Base-by-base conservation (phyloP, 225 moss, liverwort and hornwort species). In the Physcomitrellopsis africana region DNA sequence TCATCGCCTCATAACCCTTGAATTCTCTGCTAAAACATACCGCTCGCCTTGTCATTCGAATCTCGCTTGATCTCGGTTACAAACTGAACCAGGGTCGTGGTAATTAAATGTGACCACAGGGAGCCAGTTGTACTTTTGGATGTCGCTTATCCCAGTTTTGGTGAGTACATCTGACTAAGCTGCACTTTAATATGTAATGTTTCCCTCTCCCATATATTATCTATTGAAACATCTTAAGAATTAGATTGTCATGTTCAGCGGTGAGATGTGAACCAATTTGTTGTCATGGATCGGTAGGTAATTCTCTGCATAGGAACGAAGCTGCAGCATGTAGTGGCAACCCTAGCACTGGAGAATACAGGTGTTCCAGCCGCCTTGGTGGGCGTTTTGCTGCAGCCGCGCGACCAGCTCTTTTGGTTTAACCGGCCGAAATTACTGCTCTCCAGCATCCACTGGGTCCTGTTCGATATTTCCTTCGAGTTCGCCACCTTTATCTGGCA, bases 351-450 rank as follows among this genome's bases (percentile, higher is more conserved):
- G 55, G 95, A 95, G 63, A 82, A 89, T 23, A 73, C 82, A 0
- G 79, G 65, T 2, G 65, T 81, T 19, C 81, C 68, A 3, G 72
- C 75, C 22, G 69, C 60, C 11, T 82, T 74, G 32, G 80, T 85
- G 11, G 79, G 80, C 1, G 27, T 68, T 1, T 58, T 67, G 52
- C 41, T 95, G 74, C 41, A 74, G 64, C 95, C 90, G 1, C 78
- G 95, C n/a, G 91, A 95, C 80, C 84, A 90, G 8, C 82, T 95
- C 15, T 95, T 95, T 66, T 95, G 95, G 93, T 87, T 95, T 78
- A 83, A 79, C 24, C 72, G 41, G 13, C 95, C 95, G 10, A 74
- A 79, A 70, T 70, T 95, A 13, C 72, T 93, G 47, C 79, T 95
- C 8, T 67, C 29, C 37, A 44, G 87, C 61, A 88, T 95, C 29